Conservation (phyloP, 208 protist species). For the Acanthamoeba pearcei region DNA sequence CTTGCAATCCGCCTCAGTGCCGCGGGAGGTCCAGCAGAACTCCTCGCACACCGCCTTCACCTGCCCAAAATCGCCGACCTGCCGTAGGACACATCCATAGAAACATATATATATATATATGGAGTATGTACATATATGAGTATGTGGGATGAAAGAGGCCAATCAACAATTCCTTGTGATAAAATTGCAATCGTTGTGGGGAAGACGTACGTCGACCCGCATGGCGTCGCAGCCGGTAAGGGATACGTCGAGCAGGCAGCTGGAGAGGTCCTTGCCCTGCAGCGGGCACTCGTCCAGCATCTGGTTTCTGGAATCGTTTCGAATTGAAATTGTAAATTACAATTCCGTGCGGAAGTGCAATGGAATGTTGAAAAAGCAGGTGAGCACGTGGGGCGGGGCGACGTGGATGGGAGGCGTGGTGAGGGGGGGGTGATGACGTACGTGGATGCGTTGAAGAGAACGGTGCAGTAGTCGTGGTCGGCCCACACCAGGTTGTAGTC, state of each 20-base stretch:
- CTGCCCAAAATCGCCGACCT: neutral
- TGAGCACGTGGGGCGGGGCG: no score
- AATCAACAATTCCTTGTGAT: no score
- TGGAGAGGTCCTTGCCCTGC: neutral
- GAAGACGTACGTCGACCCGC: neutral
- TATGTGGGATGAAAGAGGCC: neutral
- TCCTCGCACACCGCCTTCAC: neutral
- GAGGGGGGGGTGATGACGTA: neutral
- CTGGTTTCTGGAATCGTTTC: neutral
- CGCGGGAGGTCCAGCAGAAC: neutral
- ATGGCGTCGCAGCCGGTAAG: neutral
- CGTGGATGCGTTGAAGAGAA: neutral
- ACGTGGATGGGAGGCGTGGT: no score
- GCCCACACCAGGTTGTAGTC: constrained; percentile 9
- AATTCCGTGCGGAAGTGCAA: no score
- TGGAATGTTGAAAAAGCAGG: no score
- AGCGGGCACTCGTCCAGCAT: neutral
- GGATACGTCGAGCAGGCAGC: neutral
- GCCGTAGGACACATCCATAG: neutral
- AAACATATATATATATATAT: neutral
- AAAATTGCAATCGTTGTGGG: no score
- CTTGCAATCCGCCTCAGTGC: neutral
- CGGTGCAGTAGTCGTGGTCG: neutral
- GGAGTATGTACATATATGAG: neutral
- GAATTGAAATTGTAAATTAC: no score